phyloP scores from a whole-genome alignment of 306 rosid genomes.

The Boehmeria nivea region DNA sequence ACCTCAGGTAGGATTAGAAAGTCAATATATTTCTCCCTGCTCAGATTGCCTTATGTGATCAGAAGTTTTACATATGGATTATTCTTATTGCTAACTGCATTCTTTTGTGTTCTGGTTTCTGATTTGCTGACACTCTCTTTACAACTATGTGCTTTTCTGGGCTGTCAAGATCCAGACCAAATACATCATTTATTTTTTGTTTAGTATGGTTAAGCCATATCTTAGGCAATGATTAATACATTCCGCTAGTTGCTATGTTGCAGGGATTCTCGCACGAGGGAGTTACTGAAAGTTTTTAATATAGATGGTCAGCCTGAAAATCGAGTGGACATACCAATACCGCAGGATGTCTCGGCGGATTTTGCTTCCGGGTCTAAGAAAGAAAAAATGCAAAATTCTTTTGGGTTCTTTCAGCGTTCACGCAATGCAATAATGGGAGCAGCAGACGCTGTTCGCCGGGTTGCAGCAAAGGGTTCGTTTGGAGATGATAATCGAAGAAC shows the following conservation, averaged over 20 bases:
- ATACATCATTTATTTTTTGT: neutral
- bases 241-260: constrained; percentile 33
- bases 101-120: too few relatives aligned
- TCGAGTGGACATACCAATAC: constrained; percentile 53
- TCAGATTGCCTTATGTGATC: too few relatives aligned
- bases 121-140: too few relatives aligned
- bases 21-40: too few relatives aligned
- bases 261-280: constrained; percentile 94
- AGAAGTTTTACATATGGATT: too few relatives aligned
- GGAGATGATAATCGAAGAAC: constrained; percentile 90
- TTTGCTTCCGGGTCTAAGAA: constrained; percentile 51
- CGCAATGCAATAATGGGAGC: constrained; percentile 93
- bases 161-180: too few relatives aligned
- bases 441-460: constrained; percentile 97
- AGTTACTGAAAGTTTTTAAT: constrained; percentile 79
- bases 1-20: too few relatives aligned
- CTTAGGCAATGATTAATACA: constrained; percentile 21
- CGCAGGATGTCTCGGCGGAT: constrained; percentile 63
- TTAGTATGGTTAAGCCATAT: neutral
- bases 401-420: constrained; percentile 95
- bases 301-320: constrained; percentile 86
- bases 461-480: constrained; percentile 75
- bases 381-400: constrained; percentile 68
- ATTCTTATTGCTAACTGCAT: too few relatives aligned
- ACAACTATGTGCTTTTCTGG: too few relatives aligned